phyloP scores from a whole-genome alignment of 192 early-diverging fungal species.

The Backusella tuberculispora region DNA sequence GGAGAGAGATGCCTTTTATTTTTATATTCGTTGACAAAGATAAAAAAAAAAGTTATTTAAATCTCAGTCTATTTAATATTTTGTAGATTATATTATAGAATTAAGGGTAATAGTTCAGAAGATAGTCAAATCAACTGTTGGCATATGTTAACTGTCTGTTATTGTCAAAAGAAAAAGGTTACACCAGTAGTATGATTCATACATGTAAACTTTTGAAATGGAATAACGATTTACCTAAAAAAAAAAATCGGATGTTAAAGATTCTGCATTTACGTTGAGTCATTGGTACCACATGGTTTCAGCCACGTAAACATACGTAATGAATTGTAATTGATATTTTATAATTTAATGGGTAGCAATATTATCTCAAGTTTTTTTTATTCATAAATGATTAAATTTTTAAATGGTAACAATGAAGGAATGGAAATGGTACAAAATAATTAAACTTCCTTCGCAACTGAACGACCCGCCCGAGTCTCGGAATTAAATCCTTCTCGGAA shows the following conservation, averaged over 20 bases:
- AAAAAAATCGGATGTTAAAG: neutral
- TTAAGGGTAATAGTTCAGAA: neutral
- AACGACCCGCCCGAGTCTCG: constrained; percentile 25
- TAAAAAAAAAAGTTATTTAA: neutral
- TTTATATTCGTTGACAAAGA: neutral
- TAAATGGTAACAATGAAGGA: too few species aligned
- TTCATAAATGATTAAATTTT: neutral
- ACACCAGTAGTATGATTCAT: too few species aligned
- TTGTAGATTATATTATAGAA: neutral
- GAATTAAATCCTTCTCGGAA: constrained; percentile 33
- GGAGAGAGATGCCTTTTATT: neutral
- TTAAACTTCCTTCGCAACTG: constrained; percentile 27
- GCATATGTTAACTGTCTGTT: neutral
- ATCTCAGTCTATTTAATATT: neutral
- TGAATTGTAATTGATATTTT: neutral
- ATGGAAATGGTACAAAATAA: neutral
- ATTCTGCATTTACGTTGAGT: neutral
- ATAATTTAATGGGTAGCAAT: neutral
- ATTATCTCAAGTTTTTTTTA: neutral
- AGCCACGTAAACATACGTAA: neutral
- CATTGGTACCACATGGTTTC: constrained; percentile 7
- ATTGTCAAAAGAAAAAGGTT: too few species aligned
- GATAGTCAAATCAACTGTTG: constrained; percentile 1
- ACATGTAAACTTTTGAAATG: neutral
- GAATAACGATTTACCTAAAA: neutral